A percentile compares a stretch with the other conserved stretches of the same genome.
These are phyloP conservation scores for Senecio squalidus DNA, from an alignment of 140 eudicot genomes.

Conservation along the genomic window DNA sequence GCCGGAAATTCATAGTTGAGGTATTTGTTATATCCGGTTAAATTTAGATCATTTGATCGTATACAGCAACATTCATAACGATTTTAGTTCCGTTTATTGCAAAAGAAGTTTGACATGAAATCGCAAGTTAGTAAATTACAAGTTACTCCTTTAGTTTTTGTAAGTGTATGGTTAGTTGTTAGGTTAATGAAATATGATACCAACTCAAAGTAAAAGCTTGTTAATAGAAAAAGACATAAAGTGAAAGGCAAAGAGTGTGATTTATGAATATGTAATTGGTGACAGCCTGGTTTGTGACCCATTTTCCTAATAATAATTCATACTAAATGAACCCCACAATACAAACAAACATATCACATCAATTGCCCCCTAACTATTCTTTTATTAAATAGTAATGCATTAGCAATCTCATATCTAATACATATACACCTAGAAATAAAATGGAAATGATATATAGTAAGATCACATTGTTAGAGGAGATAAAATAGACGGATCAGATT, in stretches of 20 bases:
- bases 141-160: background rate
- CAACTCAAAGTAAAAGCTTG: constrained; percentile 26
- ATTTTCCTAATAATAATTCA: constrained; percentile 28
- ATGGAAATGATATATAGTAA: background rate
- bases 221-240: constrained; percentile 30
- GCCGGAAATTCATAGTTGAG: background rate
- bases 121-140: background rate
- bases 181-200: constrained; percentile 20
- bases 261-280: constrained; percentile 22
- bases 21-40: background rate
- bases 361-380: constrained; percentile 25
- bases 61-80: background rate
- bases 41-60: background rate
- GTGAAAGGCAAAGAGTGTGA: constrained; percentile 32
- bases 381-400: background rate
- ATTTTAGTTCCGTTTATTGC: background rate
- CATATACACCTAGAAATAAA: background rate
- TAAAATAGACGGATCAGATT: background rate
- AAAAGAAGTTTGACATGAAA: background rate
- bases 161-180: constrained; percentile 16
- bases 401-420: no score
- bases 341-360: constrained; percentile 30
- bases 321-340: constrained; percentile 32
- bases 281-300: constrained; percentile 53
- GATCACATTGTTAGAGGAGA: background rate